A percentile compares a stretch with the other conserved stretches of the same genome.
These are phyloP conservation scores for Phycomyces blakesleeanus DNA, from an alignment of 192 early-diverging fungal genomes.

Conservation along the genomic window DNA sequence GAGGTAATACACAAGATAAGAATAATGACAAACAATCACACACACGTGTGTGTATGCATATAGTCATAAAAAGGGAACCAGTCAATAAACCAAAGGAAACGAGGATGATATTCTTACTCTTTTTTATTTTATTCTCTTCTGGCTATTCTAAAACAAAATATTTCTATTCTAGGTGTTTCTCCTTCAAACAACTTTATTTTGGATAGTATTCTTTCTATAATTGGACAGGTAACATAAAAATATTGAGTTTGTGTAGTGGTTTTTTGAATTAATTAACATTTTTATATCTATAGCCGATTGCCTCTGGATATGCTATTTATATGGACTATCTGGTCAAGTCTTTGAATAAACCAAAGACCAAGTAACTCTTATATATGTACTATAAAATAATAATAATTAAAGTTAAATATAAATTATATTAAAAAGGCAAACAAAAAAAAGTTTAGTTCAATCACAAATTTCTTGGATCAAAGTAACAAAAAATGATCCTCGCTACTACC, in stretches of 20 bases:
- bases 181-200: constrained; percentile 35
- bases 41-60: too few species aligned
- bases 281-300: constrained; percentile 16
- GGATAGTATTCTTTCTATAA: constrained; percentile 20
- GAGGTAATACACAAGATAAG: constrained; percentile 21
- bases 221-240: constrained; percentile 26
- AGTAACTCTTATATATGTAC: too few species aligned
- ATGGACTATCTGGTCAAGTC: constrained; percentile 30
- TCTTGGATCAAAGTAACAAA: too few species aligned
- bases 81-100: too few species aligned
- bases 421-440: too few species aligned
- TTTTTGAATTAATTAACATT: constrained; percentile 4
- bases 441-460: too few species aligned
- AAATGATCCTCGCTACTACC: too few species aligned
- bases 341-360: neutral
- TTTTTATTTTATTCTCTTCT: too few species aligned
- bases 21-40: neutral
- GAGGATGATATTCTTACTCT: neutral
- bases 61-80: too few species aligned
- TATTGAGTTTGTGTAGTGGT: neutral
- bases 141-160: too few species aligned
- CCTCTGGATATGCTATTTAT: constrained; percentile 30
- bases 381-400: too few species aligned
- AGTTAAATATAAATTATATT: too few species aligned
- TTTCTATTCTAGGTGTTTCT: constrained; percentile 18